A percentile compares a stretch with the other conserved stretches of the same genome.
phyloP scores from a whole-genome alignment of 1,139 yeast species.

The Lodderomyces margitis region DNA sequence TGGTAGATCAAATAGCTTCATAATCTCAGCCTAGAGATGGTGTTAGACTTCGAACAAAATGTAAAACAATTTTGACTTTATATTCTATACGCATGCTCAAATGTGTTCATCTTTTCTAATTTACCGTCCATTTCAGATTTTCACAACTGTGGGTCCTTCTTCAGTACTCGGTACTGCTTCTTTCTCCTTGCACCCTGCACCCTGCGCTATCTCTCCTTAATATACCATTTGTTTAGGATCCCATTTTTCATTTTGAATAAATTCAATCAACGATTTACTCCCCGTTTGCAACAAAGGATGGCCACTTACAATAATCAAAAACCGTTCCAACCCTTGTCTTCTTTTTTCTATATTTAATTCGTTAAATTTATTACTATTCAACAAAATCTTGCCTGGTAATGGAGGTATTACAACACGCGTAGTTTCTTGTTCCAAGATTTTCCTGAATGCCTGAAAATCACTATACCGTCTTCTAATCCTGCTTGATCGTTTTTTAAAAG shows the following conservation, averaged over 20 bases:
- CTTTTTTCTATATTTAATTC: slow-evolving; percentile 84
- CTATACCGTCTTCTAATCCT: slow-evolving; percentile 83
- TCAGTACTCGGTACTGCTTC: too few relatives aligned
- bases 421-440: slow-evolving; percentile 70
- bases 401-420: slow-evolving; percentile 80
- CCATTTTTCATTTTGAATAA: slow-evolving; percentile 88
- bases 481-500: slow-evolving; percentile 66
- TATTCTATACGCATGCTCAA: too few relatives aligned
- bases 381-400: slow-evolving; percentile 79
- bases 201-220: not conserved
- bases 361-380: slow-evolving; percentile 69
- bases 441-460: slow-evolving; percentile 82
- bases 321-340: slow-evolving; percentile 79
- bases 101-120: too few relatives aligned
- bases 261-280: slow-evolving; percentile 75
- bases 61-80: too few relatives aligned
- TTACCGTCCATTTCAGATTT: too few relatives aligned
- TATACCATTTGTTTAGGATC: slow-evolving; percentile 33
- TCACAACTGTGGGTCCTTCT: too few relatives aligned
- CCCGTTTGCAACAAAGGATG: slow-evolving; percentile 94
- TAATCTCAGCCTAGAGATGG: too few relatives aligned
- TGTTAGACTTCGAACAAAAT: too few relatives aligned
- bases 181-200: not conserved
- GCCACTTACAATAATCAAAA: slow-evolving; percentile 79
- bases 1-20: too few relatives aligned